phyloP scores from a whole-genome alignment of 2,329 filamentous ascomycete genomes.

The Cladosporium phlei region DNA sequence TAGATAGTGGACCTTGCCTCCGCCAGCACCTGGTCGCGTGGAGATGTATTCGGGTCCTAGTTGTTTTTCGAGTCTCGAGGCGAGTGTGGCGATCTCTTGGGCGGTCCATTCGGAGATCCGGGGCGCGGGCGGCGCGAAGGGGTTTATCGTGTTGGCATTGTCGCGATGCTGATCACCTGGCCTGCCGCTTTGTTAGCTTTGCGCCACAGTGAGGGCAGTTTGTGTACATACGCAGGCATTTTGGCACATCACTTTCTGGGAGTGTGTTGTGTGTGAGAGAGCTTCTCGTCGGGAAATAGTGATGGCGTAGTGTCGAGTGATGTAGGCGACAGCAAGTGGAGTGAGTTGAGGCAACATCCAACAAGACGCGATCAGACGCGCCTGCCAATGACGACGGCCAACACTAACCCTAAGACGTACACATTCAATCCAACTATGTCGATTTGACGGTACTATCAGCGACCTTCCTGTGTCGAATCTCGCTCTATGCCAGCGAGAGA shows the following conservation, averaged over 20 bases:
- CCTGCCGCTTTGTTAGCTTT: conserved; percentile 20
- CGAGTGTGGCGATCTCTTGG: conserved; percentile 82
- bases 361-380: conserved; percentile 1
- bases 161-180: conserved; percentile 35
- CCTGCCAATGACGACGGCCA: not conserved
- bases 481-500: no score
- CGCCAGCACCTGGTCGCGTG: conserved; percentile 73
- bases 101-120: conserved; percentile 78
- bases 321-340: conserved; percentile 8
- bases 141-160: conserved; percentile 55
- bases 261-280: not conserved
- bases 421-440: no score
- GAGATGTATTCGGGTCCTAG: conserved; percentile 96
- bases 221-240: conserved; percentile 28
- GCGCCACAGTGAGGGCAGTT: not conserved
- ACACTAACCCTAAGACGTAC: not conserved
- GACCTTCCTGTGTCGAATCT: no score
- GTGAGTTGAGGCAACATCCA: not conserved
- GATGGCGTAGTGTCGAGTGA: not conserved
- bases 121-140: conserved; percentile 69
- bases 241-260: conserved; percentile 15
- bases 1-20: conserved; percentile 85
- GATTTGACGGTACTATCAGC: no score
- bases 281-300: not conserved
- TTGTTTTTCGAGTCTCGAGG: conserved; percentile 83